Conservation (phyloP, 331 rosid species). For the Cydonia oblonga region DNA sequence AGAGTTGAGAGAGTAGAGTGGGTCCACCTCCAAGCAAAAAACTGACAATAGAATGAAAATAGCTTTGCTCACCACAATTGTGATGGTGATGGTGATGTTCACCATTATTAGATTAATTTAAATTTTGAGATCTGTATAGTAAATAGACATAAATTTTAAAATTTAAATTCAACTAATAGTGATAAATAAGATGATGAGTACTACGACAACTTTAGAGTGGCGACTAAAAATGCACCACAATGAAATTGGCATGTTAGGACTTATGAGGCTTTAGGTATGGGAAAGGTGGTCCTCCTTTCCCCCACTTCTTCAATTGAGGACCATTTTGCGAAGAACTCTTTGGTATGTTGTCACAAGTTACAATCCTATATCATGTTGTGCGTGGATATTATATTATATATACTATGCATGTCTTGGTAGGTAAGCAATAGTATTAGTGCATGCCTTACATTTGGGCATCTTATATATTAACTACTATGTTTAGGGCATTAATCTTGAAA, state of each 20-base stretch:
- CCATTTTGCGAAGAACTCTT: not conserved
- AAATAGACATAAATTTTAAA: rapidly evolving
- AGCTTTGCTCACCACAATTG: too few relatives aligned
- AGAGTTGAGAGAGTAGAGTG: constrained; percentile 6
- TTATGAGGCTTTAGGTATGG: constrained; percentile 3
- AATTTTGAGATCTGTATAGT: too few relatives aligned
- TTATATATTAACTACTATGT: too few relatives aligned
- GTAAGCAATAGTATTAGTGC: constrained; percentile 15
- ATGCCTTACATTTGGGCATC: too few relatives aligned
- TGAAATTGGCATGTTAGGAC: not conserved
- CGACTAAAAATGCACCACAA: not conserved
- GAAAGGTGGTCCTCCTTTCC: not conserved
- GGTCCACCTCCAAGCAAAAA: not conserved
- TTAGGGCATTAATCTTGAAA: too few relatives aligned
- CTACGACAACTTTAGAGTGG: too few relatives aligned
- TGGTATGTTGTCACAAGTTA: not conserved
- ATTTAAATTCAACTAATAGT: too few relatives aligned
- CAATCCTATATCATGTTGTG: not conserved
- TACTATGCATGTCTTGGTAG: constrained; percentile 13
- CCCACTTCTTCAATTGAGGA: not conserved
- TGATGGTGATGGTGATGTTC: too few relatives aligned
- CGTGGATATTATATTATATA: too few relatives aligned
- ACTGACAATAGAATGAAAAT: not conserved
- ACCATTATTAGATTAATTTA: too few relatives aligned
- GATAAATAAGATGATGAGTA: too few relatives aligned